Base-by-base conservation (phyloP, 495 filamentous ascomycete genomes). In the Penicillium lagena region DNA sequence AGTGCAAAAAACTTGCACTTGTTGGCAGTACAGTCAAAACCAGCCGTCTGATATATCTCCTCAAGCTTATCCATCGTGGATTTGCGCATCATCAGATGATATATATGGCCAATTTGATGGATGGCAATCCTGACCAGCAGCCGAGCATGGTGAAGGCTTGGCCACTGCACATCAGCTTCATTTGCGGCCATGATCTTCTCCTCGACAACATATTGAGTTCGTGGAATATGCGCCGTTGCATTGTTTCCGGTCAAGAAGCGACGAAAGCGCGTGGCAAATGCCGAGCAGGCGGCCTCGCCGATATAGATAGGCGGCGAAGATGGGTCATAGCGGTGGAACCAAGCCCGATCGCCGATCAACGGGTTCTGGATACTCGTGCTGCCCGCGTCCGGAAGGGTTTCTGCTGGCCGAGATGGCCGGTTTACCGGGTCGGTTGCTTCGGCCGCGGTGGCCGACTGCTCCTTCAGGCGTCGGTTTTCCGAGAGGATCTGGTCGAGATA, bases 1-100 rank as follows among this genome's bases (percentile, higher is more conserved):
- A 72, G 37, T 1, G 65, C 68, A 42, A 72, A 70, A 45, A 65
- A 72, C 38, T 69, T 70, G 58, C 66, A 69, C 45, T 69, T 62
- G 37, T 66, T 65, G 7, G 62, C 39, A 0, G 51, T 55, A 38
- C 49, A 59, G 17, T 68, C 54, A 35, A 72, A 70, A 13, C 60
- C 51, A 7, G 52, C 56, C 1, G 55, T 64, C 40, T 60, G 58
- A 37, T 72, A 70, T 15, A 72, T 66, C 38, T 68, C 65, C 47
- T 70, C 67, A 8, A 72, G 56, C 35, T 68, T 67, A 38, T 72
- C 68, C 12, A 68, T 32, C 0, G 67, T 72, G 7, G 67, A 58
- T 38, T 68, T 69, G 37, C 61, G 62, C 58, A 70, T 57, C 46
- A 68, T 59, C 28, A 72, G 50, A 47, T 72, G 68, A 41, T 70